A percentile compares a stretch with the other conserved stretches of the same genome.
Evolutionary conservation across 306 rosid genomes (phyloP).

Genomic region (Dryas alaskensis): DNA sequence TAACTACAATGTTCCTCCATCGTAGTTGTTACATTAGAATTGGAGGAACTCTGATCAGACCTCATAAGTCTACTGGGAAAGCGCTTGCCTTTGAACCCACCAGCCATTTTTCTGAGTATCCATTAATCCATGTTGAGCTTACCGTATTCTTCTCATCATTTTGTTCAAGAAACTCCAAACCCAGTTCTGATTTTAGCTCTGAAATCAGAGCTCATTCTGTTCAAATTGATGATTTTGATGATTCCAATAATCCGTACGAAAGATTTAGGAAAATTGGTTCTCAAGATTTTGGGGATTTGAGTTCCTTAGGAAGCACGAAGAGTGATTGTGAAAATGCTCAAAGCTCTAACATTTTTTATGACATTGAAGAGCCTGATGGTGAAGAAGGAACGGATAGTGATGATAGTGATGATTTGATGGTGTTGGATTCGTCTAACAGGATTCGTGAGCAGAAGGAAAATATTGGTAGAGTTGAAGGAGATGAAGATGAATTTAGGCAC

Average conservation of each 20-base stretch:
- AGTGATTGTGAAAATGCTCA: conserved; percentile 20
- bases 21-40: conserved; percentile 17
- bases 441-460: conserved; percentile 22
- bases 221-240: conserved; percentile 22
- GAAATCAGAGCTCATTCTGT: conserved; percentile 20
- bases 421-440: conserved; percentile 30
- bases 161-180: conserved; percentile 25
- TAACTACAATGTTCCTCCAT: conserved; percentile 16
- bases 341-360: conserved; percentile 17
- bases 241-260: conserved; percentile 19
- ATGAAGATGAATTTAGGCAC: conserved; percentile 58
- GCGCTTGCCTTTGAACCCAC: conserved; percentile 20
- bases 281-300: conserved; percentile 27
- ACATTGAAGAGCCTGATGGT: conserved; percentile 27
- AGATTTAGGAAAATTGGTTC: conserved; percentile 36
- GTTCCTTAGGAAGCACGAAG: conserved; percentile 28
- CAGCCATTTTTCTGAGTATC: conserved; percentile 23
- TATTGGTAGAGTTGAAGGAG: conserved; percentile 45
- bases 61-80: conserved; percentile 14
- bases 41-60: conserved; percentile 8
- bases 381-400: conserved; percentile 27
- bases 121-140: conserved; percentile 15
- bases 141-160: conserved; percentile 32
- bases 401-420: conserved; percentile 25
- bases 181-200: conserved; percentile 27